phyloP scores from a whole-genome alignment of 805 yeast species.

The Wickerhamomyces xylosicus region DNA sequence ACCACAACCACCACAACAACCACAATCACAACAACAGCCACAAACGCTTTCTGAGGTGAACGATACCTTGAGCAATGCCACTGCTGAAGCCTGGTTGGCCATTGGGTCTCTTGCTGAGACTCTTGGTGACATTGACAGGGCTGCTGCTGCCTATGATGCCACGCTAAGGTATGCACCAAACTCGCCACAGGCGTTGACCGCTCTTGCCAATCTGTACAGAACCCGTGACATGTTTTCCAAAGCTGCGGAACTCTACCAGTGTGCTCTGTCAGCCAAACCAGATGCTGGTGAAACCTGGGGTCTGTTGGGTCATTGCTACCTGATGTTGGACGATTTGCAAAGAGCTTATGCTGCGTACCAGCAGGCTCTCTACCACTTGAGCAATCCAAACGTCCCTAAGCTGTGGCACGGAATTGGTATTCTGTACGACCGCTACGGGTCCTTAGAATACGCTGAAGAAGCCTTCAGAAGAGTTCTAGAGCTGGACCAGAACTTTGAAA shows the following conservation, averaged over 20 bases:
- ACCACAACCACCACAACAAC: conserved; percentile 2
- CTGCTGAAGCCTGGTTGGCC: conserved; percentile 81
- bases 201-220: conserved; percentile 81
- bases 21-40: conserved; percentile 1
- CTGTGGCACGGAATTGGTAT: conserved; percentile 99
- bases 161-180: conserved; percentile 82
- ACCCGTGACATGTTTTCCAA: conserved; percentile 84
- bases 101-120: conserved; percentile 85
- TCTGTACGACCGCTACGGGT: conserved; percentile 90
- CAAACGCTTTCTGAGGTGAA: conserved; percentile 15
- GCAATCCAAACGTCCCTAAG: conserved; percentile 91
- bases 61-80: conserved; percentile 34
- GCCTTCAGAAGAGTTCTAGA: conserved; percentile 94
- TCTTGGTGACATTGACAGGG: conserved; percentile 81
- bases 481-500: conserved; percentile 92
- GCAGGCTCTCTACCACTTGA: conserved; percentile 83
- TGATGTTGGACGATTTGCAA: conserved; percentile 93
- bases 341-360: conserved; percentile 95
- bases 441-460: conserved; percentile 95
- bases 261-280: conserved; percentile 71
- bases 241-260: conserved; percentile 90
- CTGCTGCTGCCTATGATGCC: conserved; percentile 79
- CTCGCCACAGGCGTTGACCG: conserved; percentile 75
- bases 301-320: conserved; percentile 86
- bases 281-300: conserved; percentile 98